Base-by-base conservation (phyloP, 805 yeast species). In the Zygosaccharomyces lentus region DNA sequence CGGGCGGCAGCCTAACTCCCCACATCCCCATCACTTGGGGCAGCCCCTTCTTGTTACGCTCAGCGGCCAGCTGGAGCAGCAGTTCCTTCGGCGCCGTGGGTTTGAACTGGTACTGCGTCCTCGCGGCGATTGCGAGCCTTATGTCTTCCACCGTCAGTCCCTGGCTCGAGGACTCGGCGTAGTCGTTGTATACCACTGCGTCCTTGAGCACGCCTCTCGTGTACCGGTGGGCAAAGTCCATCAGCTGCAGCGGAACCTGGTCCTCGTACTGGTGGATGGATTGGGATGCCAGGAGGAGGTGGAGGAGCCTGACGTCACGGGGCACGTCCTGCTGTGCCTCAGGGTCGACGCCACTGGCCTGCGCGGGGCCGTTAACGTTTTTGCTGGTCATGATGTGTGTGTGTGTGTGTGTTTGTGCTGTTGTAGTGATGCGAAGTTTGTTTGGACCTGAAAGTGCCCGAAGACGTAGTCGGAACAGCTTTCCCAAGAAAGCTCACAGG, bases 1-100 rank as follows among this genome's bases (percentile, higher is more conserved):
- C 99, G 4, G 99, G 98, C 2, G 99, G 99, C 41, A 95, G 72
- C 53, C 97, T 78, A 32, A 93, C 76, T 9, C 99, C 98, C 83
- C 88, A 89, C 41, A 83, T 78, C 10, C 93, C 90, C 65, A 90
- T 82, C 10, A 93, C 90, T 4, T 93, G 86, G 4, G 99, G 99
- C 43, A 93, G 72, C 0, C 95, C 81, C 61, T 87, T 83, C 57
- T 87, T 83, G 66, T 93, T 93, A 52, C 96, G 74, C 61, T 95
- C 99, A 15, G 82, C 84, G 0, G 99, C 99, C 56, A 93, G 71
- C 66, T 91, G 96, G 65, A 93, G 70, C 52, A 93, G 67, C 54
- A 91, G 71, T 64, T 93, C 97, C 65, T 91, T 93, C 3, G 98
- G 98, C 2, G 86, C 85, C 2, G 80, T 73, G 2, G 98, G 96